Percentiles rank a stretch among this genome's conserved stretches.
Conservation (phyloP, 2,329 filamentous ascomycete species). For the Alternaria gaisen region DNA sequence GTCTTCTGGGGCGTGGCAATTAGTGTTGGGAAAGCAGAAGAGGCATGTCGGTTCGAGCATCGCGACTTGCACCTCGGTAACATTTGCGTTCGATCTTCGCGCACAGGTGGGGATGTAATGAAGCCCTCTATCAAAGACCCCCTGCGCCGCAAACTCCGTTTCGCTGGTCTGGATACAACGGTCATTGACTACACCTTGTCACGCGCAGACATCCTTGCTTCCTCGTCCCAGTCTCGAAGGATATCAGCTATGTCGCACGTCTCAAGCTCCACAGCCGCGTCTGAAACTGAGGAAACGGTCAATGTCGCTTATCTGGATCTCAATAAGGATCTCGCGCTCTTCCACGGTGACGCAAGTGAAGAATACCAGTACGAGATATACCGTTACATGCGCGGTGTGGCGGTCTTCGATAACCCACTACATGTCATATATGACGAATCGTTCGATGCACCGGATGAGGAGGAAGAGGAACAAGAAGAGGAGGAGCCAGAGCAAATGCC, state of each 20-base stretch:
- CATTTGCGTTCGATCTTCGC: conserved; percentile 62
- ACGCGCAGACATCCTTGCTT: conserved; percentile 60
- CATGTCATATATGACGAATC: conserved; percentile 15
- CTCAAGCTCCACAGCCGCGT: conserved; percentile 9
- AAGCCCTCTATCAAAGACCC: conserved; percentile 48
- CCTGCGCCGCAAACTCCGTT: conserved; percentile 55
- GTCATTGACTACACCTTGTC: conserved; percentile 75
- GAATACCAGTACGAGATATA: conserved; percentile 67
- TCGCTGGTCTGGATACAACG: conserved; percentile 67
- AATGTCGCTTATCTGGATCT: conserved; percentile 59
- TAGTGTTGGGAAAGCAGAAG: conserved; percentile 68
- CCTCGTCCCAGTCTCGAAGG: conserved; percentile 11
- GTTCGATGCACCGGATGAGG: not conserved
- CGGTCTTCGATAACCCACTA: conserved; percentile 57
- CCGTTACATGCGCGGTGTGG: conserved; percentile 59
- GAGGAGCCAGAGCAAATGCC: not conserved
- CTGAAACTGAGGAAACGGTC: conserved; percentile 1
- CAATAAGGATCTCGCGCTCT: conserved; percentile 54
- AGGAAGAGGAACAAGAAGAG: not conserved
- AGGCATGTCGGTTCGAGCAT: conserved; percentile 69
- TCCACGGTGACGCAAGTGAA: conserved; percentile 56
- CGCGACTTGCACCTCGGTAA: conserved; percentile 74
- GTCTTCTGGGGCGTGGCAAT: conserved; percentile 73
- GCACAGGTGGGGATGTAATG: conserved; percentile 34
- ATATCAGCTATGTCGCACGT: conserved; percentile 23